phyloP scores from a whole-genome alignment of 306 rosid species.

The Psophocarpus tetragonolobus region DNA sequence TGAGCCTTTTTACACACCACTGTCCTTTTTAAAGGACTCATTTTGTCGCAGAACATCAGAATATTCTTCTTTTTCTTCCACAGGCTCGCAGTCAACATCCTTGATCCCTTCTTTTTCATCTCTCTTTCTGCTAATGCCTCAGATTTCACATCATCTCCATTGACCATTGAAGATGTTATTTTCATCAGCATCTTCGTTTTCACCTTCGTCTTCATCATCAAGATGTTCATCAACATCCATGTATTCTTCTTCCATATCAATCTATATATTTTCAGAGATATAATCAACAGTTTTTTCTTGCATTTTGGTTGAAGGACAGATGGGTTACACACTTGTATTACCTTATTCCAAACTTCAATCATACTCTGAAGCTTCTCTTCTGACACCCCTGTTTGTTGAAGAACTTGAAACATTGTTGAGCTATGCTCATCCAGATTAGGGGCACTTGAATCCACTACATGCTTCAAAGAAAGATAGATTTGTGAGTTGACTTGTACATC shows the following conservation, averaged over 20 bases:
- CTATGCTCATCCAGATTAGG: slow-evolving; percentile 96
- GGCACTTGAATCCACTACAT: slow-evolving; percentile 91
- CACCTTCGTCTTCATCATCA: slow-evolving; percentile 30
- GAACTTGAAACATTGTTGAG: slow-evolving; percentile 76
- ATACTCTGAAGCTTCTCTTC: slow-evolving; percentile 76
- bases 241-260: slow-evolving; percentile 65
- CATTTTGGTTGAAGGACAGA: slow-evolving; percentile 1
- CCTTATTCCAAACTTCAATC: slow-evolving; percentile 99
- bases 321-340: slow-evolving; percentile 33
- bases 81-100: slow-evolving; percentile 29
- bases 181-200: slow-evolving; percentile 32
- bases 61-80: slow-evolving; percentile 50
- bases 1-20: slow-evolving; percentile 17
- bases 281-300: not conserved
- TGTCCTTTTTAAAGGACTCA: slow-evolving; percentile 25
- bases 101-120: slow-evolving; percentile 15
- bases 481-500: slow-evolving; percentile 15
- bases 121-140: slow-evolving; percentile 21
- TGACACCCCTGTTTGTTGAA: slow-evolving; percentile 83
- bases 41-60: slow-evolving; percentile 53
- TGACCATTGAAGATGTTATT: slow-evolving; percentile 32
- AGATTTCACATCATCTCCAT: slow-evolving; percentile 31
- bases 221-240: slow-evolving; percentile 41
- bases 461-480: slow-evolving; percentile 54
- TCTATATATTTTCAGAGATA: slow-evolving; percentile 49